Base-by-base conservation (phyloP, 331 rosid genomes). In the Rosa hybrid region DNA sequence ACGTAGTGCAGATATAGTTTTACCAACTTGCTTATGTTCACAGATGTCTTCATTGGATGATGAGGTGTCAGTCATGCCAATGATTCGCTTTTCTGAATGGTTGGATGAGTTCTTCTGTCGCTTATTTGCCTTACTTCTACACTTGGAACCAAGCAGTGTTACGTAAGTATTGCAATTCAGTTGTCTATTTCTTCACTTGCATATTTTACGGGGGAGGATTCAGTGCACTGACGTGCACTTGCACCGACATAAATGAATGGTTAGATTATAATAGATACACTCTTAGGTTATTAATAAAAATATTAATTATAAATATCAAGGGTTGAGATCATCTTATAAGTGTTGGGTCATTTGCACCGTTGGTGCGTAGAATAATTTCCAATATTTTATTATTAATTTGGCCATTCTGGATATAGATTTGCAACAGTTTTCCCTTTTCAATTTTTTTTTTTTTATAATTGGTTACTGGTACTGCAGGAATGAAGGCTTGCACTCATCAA, bases 91-190 rank as follows among this genome's bases (percentile, higher is more conserved):
- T 86, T 96, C 99, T 62, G 99, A 93, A 84, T 96, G 99, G 99
- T 83, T 96, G 81, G 99, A 96, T 81, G 97, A 96, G 87, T 96
- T 96, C 86, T 90, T 96, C 63, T 96, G 99, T 86, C 99, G 99
- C 68, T 85, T 96, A 49, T 93, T 96, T 86, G 90, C 99, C 78
- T 82, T 96, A 78, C 98, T 96, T 72, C 82, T 91, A 63, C 97
- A 96, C 94, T 85, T 93, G 87, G 99, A 96, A 81, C 98, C 98
- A 72, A 90, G 87, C 92, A 91, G 99, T 86, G 94, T 92, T 77
- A 72, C 90, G 99, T 96, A 78, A 89, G 98, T 86, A 56, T 84
- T 64, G 72, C 30, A 78, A 80, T 60, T 62, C 73, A 80, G 68
- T 67, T 78, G 17, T 39, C 39, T 18, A 9, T 70, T 39, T 27